Evolutionary conservation across 148 eudicot genomes (phyloP), one percentile per base, ranked within the genome.

Genomic region (Chenopodium berlandieri): DNA sequence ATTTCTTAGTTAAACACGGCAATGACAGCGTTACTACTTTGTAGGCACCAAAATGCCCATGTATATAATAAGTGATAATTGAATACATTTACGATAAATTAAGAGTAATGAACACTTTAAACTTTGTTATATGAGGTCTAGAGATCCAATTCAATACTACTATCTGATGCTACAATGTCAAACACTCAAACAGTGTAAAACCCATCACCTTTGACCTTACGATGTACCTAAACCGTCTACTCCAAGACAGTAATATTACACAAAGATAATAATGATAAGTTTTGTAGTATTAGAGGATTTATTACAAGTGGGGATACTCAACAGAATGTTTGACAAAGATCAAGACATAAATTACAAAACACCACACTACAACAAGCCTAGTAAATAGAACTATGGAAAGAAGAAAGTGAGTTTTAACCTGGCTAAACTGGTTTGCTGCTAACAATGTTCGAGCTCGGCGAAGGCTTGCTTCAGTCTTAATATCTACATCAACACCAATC

Each of bases 391-490:
- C 44, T 40, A n/a, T 60, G 48, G 37, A 34, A 80, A 31, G 32
- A 54, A 63, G 77, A 75, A 76, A 58, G 32, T 78, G 47, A 37
- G 79, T 46, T 16, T 32, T 27, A 64, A 96, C 98, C 98, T 97
- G 94, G 84, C 91, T 88, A 86, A 87, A 97, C 80, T 97, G 99
- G 48, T 94, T 91, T 75, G 98, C 97, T 46, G 97, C 95, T 80
- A 97, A 95, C 86, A 97, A 88, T 80, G 97, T 94, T 48, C 98
- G 94, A 83, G 98, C 97, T 88, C 82, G 92, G 75, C 99, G 95
- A 77, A 94, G 90, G 82, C 92, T 90, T 71, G 97, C 92, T 92
- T 97, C 98, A 72, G 90, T 88, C 85, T 97, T 97, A 58, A 97
- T 76, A 76, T 92, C 95, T 89, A 88, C 82, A 87, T 97, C 98